Conservation (phyloP, 2,329 filamentous ascomycete species). For the Colletotrichum tabaci region DNA sequence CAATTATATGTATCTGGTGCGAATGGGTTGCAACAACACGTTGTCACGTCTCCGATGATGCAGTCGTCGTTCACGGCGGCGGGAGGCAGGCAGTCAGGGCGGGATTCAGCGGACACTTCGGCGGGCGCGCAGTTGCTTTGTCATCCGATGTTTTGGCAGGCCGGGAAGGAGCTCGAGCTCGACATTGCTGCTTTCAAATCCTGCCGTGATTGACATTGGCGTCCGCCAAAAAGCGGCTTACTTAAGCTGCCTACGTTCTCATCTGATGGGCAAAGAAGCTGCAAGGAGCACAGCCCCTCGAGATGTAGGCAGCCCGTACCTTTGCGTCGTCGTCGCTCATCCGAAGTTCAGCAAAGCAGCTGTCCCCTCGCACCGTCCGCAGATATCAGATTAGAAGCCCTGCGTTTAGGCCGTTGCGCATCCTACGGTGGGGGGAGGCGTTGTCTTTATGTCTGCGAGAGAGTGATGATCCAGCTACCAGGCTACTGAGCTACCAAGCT, state of each 20-base stretch:
- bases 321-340: background rate
- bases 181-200: background rate
- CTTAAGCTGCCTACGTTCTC: background rate
- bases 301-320: background rate
- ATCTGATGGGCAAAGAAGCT: background rate
- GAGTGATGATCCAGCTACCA: too few species aligned
- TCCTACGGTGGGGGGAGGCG: background rate
- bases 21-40: background rate
- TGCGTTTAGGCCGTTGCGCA: background rate
- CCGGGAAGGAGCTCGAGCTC: background rate
- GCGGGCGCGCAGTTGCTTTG: constrained; percentile 30
- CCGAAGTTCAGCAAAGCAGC: background rate
- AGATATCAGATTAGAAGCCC: background rate
- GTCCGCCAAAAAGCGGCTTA: background rate
- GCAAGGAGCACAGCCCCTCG: background rate
- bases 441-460: too few species aligned
- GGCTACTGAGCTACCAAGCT: background rate
- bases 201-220: background rate
- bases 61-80: constrained; percentile 16
- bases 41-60: background rate
- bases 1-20: too few species aligned
- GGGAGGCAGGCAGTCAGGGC: constrained; percentile 6
- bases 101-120: constrained; percentile 19
- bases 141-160: constrained; percentile 19
- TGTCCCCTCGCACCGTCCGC: background rate